Evolutionary conservation across 768 basidiomycete species (phyloP).

Genomic region (Amanita brunnescens): DNA sequence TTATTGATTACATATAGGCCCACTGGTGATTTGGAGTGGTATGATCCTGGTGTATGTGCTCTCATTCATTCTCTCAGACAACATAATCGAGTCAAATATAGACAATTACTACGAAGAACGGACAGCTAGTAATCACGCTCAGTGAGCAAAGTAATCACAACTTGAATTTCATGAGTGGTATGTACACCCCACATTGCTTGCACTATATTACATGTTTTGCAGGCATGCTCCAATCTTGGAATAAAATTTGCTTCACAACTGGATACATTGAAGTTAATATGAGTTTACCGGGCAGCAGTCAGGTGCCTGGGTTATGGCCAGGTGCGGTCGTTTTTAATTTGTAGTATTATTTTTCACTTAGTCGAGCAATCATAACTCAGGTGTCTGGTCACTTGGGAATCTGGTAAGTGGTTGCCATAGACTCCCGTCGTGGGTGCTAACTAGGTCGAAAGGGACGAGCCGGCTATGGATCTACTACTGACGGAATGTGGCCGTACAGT

Average conservation of each 20-base stretch:
- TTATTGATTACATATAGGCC: slow-evolving; percentile 27
- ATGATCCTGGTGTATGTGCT: slow-evolving; percentile 52
- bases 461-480: slow-evolving; percentile 84
- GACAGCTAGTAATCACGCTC: slow-evolving; percentile 77
- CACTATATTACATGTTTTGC: slow-evolving; percentile 1
- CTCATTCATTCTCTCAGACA: not conserved
- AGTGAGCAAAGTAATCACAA: slow-evolving; percentile 61
- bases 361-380: slow-evolving; percentile 18
- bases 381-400: slow-evolving; percentile 76
- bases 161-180: slow-evolving; percentile 78
- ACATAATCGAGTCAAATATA: slow-evolving; percentile 15
- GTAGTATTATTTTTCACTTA: not conserved
- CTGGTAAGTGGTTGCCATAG: slow-evolving; percentile 27
- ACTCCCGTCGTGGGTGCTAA: not conserved
- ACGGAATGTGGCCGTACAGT: slow-evolving; percentile 82
- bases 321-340: slow-evolving; percentile 31
- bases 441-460: slow-evolving; percentile 55
- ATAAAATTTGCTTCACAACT: slow-evolving; percentile 91
- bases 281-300: slow-evolving; percentile 58
- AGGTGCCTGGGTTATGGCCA: slow-evolving; percentile 77
- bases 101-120: slow-evolving; percentile 66
- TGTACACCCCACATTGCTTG: slow-evolving; percentile 24
- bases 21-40: slow-evolving; percentile 81
- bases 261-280: slow-evolving; percentile 83
- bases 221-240: slow-evolving; percentile 82